Evolutionary conservation across 805 yeast species (phyloP).

Genomic region (Kluyveromyces starmeri): DNA sequence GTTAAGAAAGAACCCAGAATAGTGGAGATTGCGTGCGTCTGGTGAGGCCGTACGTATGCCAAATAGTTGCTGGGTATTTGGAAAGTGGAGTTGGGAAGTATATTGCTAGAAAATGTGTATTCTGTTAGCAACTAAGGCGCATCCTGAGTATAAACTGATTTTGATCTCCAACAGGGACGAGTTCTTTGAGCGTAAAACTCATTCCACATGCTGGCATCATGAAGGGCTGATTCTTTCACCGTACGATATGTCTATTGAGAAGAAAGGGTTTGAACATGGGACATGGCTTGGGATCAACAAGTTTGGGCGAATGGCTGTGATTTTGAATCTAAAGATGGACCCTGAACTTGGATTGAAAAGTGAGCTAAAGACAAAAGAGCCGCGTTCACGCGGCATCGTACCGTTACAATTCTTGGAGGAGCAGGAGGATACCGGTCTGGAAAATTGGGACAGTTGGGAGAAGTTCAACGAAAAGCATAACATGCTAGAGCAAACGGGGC

Average conservation of each 20-base stretch:
- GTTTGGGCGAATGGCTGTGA: conserved; percentile 54
- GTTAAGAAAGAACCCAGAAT: too few species aligned
- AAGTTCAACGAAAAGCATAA: conserved; percentile 18
- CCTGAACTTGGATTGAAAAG: conserved; percentile 15
- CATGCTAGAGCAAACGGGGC: conserved; percentile 18
- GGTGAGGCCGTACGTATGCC: too few species aligned
- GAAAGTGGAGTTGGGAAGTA: too few species aligned
- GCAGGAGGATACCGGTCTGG: conserved; percentile 10
- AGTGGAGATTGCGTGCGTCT: too few species aligned
- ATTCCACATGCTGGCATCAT: conserved; percentile 38
- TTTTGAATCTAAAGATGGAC: conserved; percentile 55
- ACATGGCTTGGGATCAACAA: conserved; percentile 81
- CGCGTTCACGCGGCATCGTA: conserved; percentile 37
- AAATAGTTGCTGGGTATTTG: too few species aligned
- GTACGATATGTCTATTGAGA: conserved; percentile 46
- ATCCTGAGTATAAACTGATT: conserved; percentile 68
- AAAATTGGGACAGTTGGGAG: conserved; percentile 22
- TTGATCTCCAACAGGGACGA: conserved; percentile 85
- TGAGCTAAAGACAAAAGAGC: conserved; percentile 1
- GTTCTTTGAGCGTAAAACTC: conserved; percentile 64
- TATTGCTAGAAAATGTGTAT: conserved; percentile 93
- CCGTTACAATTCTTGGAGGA: conserved; percentile 34
- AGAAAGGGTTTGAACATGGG: conserved; percentile 49
- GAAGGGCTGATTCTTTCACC: conserved; percentile 47
- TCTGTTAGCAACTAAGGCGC: conserved; percentile 53